Percentiles rank a stretch among this genome's conserved stretches.
These are phyloP conservation scores for Forsythia suspensa DNA, from an alignment of 257 asterid genomes.

Conservation along the genomic window DNA sequence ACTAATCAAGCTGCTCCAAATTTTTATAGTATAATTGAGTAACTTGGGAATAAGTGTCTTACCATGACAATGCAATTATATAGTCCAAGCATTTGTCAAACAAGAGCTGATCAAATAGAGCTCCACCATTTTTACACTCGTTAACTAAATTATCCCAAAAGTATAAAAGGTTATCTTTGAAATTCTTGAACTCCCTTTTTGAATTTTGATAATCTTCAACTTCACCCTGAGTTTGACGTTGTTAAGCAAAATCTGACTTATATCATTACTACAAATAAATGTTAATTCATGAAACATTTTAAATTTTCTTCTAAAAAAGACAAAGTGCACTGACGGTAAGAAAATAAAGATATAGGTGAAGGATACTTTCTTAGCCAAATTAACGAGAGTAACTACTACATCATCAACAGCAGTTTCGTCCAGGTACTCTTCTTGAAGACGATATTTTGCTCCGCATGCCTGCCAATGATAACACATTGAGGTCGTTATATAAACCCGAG, in stretches of 20 bases:
- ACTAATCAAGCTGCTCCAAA: conserved; percentile 19
- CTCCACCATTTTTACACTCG: conserved; percentile 95
- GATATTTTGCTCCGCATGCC: conserved; percentile 94
- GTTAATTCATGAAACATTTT: conserved; percentile 1
- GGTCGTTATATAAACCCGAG: conserved; percentile 16
- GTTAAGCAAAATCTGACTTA: conserved; percentile 46
- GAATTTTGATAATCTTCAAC: conserved; percentile 94
- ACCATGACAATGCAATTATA: conserved; percentile 98
- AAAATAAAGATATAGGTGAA: conserved; percentile 17
- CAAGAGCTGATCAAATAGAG: conserved; percentile 80
- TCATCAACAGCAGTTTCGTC: conserved; percentile 88
- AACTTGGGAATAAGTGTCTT: conserved; percentile 31
- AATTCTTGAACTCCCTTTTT: conserved; percentile 81
- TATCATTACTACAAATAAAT: background rate
- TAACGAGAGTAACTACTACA: conserved; percentile 90
- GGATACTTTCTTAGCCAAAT: conserved; percentile 83
- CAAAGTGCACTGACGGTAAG: background rate
- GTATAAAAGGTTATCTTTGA: conserved; percentile 82
- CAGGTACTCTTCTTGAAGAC: conserved; percentile 59
- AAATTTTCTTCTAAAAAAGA: background rate
- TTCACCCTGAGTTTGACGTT: conserved; percentile 60
- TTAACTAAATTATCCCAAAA: conserved; percentile 89
- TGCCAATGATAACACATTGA: conserved; percentile 33
- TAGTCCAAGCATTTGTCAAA: conserved; percentile 94
- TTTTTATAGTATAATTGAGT: conserved; percentile 4